Conservation (phyloP, 139 green algal genomes). For the Auxenochlorella pyrenoidosa region DNA sequence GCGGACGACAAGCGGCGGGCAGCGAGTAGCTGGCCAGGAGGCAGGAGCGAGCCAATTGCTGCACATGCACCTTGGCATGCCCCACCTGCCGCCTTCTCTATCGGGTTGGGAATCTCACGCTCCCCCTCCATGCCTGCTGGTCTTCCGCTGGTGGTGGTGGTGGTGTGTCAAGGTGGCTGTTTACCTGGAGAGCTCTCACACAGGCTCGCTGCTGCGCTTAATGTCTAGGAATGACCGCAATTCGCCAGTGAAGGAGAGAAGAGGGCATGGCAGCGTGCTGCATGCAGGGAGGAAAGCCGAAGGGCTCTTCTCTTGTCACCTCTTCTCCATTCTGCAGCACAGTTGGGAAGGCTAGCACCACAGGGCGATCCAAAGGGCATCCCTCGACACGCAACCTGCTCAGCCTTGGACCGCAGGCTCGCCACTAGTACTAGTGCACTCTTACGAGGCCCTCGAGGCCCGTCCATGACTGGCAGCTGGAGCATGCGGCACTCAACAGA, state of each 20-base stretch:
- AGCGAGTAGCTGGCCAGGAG: background rate
- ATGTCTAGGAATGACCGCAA: background rate
- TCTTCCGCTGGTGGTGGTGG: no score
- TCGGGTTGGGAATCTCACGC: constrained; percentile 16
- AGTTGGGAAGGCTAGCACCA: background rate
- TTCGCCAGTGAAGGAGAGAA: no score
- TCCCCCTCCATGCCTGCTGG: background rate
- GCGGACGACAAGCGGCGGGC: background rate
- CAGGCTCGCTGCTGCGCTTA: background rate
- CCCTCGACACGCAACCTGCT: background rate
- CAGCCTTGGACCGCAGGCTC: background rate
- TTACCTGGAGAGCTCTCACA: no score
- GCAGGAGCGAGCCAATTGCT: background rate
- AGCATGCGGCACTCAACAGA: background rate
- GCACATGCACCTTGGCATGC: background rate
- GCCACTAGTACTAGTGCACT: no score
- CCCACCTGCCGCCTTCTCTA: constrained; percentile 23
- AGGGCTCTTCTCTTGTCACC: no score
- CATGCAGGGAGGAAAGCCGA: no score
- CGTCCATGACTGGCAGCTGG: constrained; percentile 20
- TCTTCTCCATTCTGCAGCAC: background rate
- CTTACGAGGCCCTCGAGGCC: background rate
- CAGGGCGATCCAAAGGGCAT: background rate
- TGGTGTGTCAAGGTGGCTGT: no score
- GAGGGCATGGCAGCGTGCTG: no score